Evolutionary conservation across 768 basidiomycete species (phyloP).

Genomic region (Tylopilus intermedius): DNA sequence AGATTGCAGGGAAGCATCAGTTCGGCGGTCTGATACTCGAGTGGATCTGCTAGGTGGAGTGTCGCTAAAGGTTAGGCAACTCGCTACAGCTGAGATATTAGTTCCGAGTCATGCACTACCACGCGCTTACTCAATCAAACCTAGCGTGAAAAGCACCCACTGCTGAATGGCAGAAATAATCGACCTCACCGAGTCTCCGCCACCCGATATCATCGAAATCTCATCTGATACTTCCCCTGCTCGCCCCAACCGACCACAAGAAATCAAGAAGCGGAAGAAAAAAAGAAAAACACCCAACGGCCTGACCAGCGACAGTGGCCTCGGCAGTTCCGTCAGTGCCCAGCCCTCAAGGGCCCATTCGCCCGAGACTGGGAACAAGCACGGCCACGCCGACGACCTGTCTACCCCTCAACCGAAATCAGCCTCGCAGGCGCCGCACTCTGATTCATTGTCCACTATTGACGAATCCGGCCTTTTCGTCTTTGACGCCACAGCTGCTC

Average conservation of each 20-base stretch:
- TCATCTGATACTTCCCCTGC: slow-evolving; percentile 21
- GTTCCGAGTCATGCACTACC: too few species aligned
- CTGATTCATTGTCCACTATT: slow-evolving; percentile 12
- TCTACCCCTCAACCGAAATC: slow-evolving; percentile 11
- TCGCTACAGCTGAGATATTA: too few species aligned
- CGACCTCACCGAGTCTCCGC: slow-evolving; percentile 31
- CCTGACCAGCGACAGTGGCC: slow-evolving; percentile 7
- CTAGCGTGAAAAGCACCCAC: too few species aligned
- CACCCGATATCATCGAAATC: slow-evolving; percentile 28
- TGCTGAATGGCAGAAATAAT: slow-evolving; percentile 30
- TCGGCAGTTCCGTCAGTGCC: slow-evolving; percentile 10
- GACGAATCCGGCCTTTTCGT: slow-evolving; percentile 38
- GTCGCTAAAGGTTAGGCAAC: too few species aligned
- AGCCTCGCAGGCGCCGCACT: slow-evolving; percentile 32
- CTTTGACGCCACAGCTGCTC: slow-evolving; percentile 44
- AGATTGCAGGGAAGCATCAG: too few species aligned
- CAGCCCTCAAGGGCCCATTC: slow-evolving; percentile 21
- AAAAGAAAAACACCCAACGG: slow-evolving; percentile 24
- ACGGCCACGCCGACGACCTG: background rate
- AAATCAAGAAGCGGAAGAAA: slow-evolving; percentile 23
- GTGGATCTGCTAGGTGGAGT: too few species aligned
- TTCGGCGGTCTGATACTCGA: too few species aligned
- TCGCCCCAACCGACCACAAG: slow-evolving; percentile 6
- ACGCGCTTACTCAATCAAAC: too few species aligned
- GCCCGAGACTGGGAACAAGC: slow-evolving; percentile 7